Evolutionary conservation across 108 stramenopile species (phyloP).

Genomic region (Conticribra guillardii): DNA sequence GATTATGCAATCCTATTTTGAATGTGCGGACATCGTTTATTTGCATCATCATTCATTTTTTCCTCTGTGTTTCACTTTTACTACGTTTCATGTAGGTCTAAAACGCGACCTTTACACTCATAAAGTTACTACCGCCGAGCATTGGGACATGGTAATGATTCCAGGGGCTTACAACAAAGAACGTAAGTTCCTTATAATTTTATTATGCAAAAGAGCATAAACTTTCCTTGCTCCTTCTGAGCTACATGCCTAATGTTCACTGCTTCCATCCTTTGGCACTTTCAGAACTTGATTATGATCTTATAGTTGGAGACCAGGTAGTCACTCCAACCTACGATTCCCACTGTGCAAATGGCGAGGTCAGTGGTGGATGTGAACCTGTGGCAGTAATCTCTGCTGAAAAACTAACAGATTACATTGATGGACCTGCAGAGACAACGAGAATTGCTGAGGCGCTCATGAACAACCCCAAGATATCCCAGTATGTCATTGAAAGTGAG

Average conservation of each 20-base stretch:
- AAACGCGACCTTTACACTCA: slow-evolving; percentile 41
- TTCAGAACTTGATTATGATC: slow-evolving; percentile 28
- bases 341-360: slow-evolving; percentile 13
- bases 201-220: not conserved
- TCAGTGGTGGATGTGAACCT: slow-evolving; percentile 40
- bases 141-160: slow-evolving; percentile 47
- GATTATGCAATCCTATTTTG: too few species aligned
- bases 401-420: slow-evolving; percentile 25
- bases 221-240: too few species aligned
- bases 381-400: slow-evolving; percentile 45
- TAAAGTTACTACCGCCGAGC: slow-evolving; percentile 37
- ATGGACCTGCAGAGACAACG: slow-evolving; percentile 32
- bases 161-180: slow-evolving; percentile 13
- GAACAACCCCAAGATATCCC: slow-evolving; percentile 18
- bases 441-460: slow-evolving; percentile 21
- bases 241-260: too few species aligned
- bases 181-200: not conserved
- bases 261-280: too few species aligned
- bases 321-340: slow-evolving; percentile 41
- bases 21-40: not conserved
- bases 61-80: not conserved
- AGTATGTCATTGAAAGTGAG: slow-evolving; percentile 25
- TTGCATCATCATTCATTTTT: too few species aligned
- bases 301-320: slow-evolving; percentile 25
- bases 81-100: slow-evolving; percentile 3